These are phyloP conservation scores for Solanum bukasovii DNA, from an alignment of 257 asterid species.

Conservation along the genomic window DNA sequence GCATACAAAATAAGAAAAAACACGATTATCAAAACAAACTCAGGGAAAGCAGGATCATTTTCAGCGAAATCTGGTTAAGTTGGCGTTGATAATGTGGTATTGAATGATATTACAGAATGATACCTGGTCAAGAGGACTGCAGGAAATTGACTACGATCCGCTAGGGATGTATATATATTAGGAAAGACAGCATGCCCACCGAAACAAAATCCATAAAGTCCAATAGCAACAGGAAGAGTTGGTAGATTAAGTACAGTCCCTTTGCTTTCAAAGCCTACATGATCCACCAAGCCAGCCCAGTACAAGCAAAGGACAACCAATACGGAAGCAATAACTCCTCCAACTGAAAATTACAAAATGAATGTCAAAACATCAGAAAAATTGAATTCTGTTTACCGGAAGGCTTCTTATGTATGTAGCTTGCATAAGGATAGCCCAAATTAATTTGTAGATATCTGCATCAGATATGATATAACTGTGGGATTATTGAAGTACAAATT, in stretches of 20 bases:
- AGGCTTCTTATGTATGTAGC: background rate
- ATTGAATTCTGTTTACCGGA: background rate
- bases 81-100: background rate
- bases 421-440: background rate
- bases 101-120: background rate
- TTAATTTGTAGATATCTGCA: background rate
- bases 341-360: slow-evolving; percentile 36
- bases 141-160: slow-evolving; percentile 63
- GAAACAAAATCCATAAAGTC: slow-evolving; percentile 91
- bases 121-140: slow-evolving; percentile 73
- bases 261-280: slow-evolving; percentile 44
- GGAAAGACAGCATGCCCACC: slow-evolving; percentile 97
- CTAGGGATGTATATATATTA: slow-evolving; percentile 84
- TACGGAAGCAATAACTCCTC: slow-evolving; percentile 91
- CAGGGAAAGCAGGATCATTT: background rate
- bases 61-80: background rate
- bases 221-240: slow-evolving; percentile 88
- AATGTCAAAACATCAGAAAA: background rate
- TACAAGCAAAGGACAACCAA: slow-evolving; percentile 67
- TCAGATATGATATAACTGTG: background rate
- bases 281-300: slow-evolving; percentile 85
- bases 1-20: slow-evolving; percentile 4
- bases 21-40: background rate
- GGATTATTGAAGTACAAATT: background rate
- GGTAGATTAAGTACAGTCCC: slow-evolving; percentile 58